Conservation (phyloP, 202 grass and related monocot species). For the Saccharum hybrid region DNA sequence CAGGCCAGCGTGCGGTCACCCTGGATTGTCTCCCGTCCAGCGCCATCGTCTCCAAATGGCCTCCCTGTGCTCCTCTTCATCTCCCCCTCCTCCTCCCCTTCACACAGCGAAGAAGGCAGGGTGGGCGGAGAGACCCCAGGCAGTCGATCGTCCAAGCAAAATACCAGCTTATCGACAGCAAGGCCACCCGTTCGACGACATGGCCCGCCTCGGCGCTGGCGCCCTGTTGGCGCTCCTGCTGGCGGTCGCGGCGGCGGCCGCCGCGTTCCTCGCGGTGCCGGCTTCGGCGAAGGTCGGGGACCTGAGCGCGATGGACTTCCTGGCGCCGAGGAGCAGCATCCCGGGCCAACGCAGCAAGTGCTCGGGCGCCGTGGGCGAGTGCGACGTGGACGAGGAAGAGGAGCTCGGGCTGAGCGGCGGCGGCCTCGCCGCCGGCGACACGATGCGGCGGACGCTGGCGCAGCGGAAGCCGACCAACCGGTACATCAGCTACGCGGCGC, state of each 20-base stretch:
- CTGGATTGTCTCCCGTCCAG: slow-evolving; percentile 29
- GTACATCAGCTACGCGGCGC: slow-evolving; percentile 82
- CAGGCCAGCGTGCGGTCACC: background rate
- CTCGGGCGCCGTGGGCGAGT: slow-evolving; percentile 49
- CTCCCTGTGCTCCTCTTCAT: slow-evolving; percentile 21
- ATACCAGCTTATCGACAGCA: background rate
- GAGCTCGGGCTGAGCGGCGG: slow-evolving; percentile 42
- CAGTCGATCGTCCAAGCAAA: background rate
- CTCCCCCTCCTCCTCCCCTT: slow-evolving; percentile 5
- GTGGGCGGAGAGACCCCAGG: slow-evolving; percentile 1
- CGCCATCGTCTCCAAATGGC: slow-evolving; percentile 39
- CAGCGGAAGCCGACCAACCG: slow-evolving; percentile 35
- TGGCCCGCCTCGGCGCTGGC: slow-evolving; percentile 49
- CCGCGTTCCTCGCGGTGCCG: slow-evolving; percentile 38
- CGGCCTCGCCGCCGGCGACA: slow-evolving; percentile 2
- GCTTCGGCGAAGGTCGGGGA: slow-evolving; percentile 25
- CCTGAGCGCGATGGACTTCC: background rate
- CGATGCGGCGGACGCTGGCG: slow-evolving; percentile 55
- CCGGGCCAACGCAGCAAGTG: slow-evolving; percentile 18
- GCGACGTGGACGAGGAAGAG: slow-evolving; percentile 59
- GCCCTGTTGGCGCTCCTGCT: slow-evolving; percentile 48
- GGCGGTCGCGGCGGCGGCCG: slow-evolving; percentile 37
- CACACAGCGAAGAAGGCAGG: slow-evolving; percentile 42
- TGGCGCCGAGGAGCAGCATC: background rate
- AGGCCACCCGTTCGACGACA: slow-evolving; percentile 9